phyloP scores from a whole-genome alignment of 2,329 filamentous ascomycete genomes.

The Cadophora luteo-olivacea region DNA sequence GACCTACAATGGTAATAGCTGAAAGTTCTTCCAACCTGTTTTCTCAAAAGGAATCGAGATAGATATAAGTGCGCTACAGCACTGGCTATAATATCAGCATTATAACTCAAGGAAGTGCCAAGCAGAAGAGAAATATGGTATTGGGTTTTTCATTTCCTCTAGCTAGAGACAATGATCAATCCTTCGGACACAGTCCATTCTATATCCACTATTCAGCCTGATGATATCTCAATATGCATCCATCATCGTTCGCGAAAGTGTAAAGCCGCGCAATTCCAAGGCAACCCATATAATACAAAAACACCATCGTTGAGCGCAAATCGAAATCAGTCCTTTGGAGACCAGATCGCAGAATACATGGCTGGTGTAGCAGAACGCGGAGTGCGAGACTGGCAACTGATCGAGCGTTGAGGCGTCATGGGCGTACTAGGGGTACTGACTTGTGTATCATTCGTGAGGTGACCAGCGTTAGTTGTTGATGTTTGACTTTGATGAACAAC shows the following conservation, averaged over 20 bases:
- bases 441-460: not conserved
- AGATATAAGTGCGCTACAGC: too few species aligned
- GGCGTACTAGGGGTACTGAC: not conserved
- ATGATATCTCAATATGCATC: not conserved
- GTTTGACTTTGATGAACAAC: not conserved
- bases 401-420: not conserved
- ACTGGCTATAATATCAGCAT: not conserved
- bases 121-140: not conserved
- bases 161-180: not conserved
- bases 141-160: not conserved
- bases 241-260: not conserved
- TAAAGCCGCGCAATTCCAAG: not conserved
- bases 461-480: not conserved
- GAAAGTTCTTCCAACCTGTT: too few species aligned
- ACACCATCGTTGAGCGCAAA: not conserved
- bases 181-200: not conserved
- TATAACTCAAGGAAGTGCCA: not conserved
- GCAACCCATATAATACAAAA: not conserved
- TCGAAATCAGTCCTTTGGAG: not conserved
- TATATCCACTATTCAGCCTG: not conserved
- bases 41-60: too few species aligned
- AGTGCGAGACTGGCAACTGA: not conserved
- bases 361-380: not conserved
- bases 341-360: not conserved
- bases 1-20: too few species aligned